A percentile compares a stretch with the other conserved stretches of the same genome.
phyloP scores from a whole-genome alignment of 2,329 filamentous ascomycete species.

The Fusarium sp. region DNA sequence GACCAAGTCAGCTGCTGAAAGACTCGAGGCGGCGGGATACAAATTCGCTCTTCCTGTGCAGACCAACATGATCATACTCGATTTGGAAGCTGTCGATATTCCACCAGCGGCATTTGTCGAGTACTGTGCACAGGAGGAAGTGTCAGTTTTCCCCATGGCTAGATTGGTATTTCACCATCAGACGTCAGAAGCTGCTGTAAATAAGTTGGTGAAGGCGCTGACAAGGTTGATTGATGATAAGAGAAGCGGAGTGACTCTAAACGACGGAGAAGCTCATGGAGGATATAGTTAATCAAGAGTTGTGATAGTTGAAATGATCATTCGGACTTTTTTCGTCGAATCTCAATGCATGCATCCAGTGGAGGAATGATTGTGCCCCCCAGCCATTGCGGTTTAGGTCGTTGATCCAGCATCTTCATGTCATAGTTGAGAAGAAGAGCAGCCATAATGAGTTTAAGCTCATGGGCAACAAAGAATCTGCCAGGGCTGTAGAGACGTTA shows the following conservation, averaged over 20 bases:
- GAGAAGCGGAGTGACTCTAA: conserved; percentile 14
- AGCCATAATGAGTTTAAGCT: conserved; percentile 68
- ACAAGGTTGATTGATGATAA: conserved; percentile 31
- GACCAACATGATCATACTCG: conserved; percentile 49
- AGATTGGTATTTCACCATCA: conserved; percentile 43
- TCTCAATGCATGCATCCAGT: conserved; percentile 47
- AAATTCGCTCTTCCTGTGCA: conserved; percentile 47
- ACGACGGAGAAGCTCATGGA: conserved; percentile 18
- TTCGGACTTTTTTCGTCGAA: conserved; percentile 37
- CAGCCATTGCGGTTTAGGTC: conserved; percentile 60
- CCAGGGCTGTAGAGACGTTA: conserved; percentile 58
- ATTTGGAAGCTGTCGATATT: conserved; percentile 37
- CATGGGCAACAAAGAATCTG: conserved; percentile 69
- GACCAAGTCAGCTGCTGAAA: conserved; percentile 34
- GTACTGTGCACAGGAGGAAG: conserved; percentile 28
- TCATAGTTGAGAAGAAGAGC: conserved; percentile 69
- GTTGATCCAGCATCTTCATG: conserved; percentile 58
- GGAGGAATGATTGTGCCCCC: conserved; percentile 59
- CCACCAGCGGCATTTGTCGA: conserved; percentile 43
- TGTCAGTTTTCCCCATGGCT: conserved; percentile 36
- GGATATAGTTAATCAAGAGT: conserved; percentile 20
- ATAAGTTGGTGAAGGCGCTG: conserved; percentile 33
- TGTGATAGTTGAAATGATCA: background rate
- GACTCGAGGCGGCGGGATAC: conserved; percentile 36
- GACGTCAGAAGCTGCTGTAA: conserved; percentile 28